These are phyloP conservation scores for Suillus lakei DNA, from an alignment of 768 basidiomycete species.

Conservation along the genomic window DNA sequence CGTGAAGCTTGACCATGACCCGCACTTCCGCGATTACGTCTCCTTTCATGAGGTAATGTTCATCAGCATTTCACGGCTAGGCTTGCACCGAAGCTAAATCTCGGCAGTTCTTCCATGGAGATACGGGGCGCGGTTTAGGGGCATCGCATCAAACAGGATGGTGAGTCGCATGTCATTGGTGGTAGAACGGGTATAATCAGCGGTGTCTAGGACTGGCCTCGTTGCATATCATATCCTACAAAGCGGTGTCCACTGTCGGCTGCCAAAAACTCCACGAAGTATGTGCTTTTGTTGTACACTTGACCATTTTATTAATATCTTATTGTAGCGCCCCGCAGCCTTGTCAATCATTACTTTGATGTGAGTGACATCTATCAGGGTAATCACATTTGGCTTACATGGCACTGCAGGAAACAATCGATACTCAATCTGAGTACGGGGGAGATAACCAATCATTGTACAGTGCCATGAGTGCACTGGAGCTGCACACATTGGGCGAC, in stretches of 20 bases:
- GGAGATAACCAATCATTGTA: constrained; percentile 69
- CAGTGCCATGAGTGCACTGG: constrained; percentile 63
- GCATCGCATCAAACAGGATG: constrained; percentile 99
- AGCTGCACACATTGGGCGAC: constrained; percentile 64
- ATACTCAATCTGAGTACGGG: constrained; percentile 71
- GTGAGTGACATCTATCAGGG: constrained; percentile 47
- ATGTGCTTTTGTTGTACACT: constrained; percentile 34
- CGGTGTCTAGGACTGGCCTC: constrained; percentile 70
- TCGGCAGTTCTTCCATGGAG: constrained; percentile 90
- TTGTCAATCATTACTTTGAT: constrained; percentile 94
- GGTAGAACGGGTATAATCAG: neutral
- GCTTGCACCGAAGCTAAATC: neutral
- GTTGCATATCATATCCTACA: constrained; percentile 93
- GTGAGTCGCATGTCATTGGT: constrained; percentile 46
- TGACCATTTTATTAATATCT: constrained; percentile 10
- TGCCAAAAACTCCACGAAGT: constrained; percentile 96
- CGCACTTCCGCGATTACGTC: constrained; percentile 95
- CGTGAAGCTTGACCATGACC: constrained; percentile 85
- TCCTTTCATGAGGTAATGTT: constrained; percentile 87
- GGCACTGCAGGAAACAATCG: constrained; percentile 66
- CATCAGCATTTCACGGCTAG: neutral
- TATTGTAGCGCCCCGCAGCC: constrained; percentile 76
- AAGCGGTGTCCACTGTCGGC: constrained; percentile 84
- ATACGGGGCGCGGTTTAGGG: constrained; percentile 90
- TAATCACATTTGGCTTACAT: neutral